phyloP scores from a whole-genome alignment of 192 early-diverging fungal species.

The Physocladia obscura region DNA sequence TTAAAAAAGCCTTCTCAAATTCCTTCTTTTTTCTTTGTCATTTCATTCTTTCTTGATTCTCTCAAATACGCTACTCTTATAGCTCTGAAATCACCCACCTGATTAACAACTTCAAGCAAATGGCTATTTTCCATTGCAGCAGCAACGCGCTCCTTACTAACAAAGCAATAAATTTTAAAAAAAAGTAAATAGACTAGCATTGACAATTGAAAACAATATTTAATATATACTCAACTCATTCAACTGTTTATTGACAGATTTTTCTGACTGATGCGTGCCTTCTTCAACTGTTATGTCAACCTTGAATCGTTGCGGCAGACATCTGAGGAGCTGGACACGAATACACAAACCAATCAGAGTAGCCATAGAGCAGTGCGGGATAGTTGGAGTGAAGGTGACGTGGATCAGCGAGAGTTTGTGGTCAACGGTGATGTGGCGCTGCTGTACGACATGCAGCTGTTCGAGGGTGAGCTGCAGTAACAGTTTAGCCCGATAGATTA shows the following conservation, averaged over 20 bases:
- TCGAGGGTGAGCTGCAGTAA: constrained; percentile 79
- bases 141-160: constrained; percentile 89
- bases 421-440: constrained; percentile 79
- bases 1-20: no score
- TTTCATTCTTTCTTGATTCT: no score
- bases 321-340: constrained; percentile 83
- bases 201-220: background rate
- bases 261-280: constrained; percentile 95
- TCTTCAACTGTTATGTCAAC: constrained; percentile 86
- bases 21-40: no score
- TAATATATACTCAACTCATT: constrained; percentile 65
- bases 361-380: constrained; percentile 99
- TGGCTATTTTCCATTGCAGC: constrained; percentile 95
- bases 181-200: background rate
- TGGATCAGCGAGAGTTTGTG: constrained; percentile 65
- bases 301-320: constrained; percentile 88
- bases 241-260: constrained; percentile 95
- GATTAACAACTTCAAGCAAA: constrained; percentile 92
- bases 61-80: constrained; percentile 18
- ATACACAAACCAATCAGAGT: constrained; percentile 97
- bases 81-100: no score
- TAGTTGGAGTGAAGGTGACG: constrained; percentile 93
- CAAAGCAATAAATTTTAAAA: background rate
- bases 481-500: no score
- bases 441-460: constrained; percentile 92